Percentiles rank a stretch among this genome's conserved stretches.
These are phyloP conservation scores for Acephala macrosclerotiorum DNA, from an alignment of 2,329 filamentous ascomycete genomes.

Conservation along the genomic window DNA sequence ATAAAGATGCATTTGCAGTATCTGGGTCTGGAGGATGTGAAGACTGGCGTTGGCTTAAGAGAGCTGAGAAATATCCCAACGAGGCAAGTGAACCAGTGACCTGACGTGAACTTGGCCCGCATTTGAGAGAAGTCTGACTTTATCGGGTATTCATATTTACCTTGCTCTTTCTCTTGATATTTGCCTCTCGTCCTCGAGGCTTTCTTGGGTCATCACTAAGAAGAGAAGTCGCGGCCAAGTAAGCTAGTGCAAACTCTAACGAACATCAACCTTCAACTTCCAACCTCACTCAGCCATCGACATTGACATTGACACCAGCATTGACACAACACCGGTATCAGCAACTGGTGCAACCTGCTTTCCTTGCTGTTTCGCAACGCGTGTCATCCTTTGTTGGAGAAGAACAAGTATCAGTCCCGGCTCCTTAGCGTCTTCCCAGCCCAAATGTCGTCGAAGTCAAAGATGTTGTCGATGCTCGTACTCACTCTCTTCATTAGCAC, in stretches of 20 bases:
- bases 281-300: not conserved
- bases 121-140: too few relatives aligned
- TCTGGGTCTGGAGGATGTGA: not conserved
- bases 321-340: not conserved
- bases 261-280: not conserved
- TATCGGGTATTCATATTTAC: too few relatives aligned
- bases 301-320: not conserved
- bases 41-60: not conserved
- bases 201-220: not conserved
- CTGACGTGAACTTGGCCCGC: too few relatives aligned
- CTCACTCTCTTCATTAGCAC: too few relatives aligned
- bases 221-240: not conserved
- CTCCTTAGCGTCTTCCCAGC: too few relatives aligned
- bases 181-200: not conserved
- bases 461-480: too few relatives aligned
- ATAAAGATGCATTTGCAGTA: conserved; percentile 17
- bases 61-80: not conserved
- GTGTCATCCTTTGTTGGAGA: too few relatives aligned
- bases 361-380: too few relatives aligned
- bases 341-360: too few relatives aligned
- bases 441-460: too few relatives aligned
- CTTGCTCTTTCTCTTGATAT: not conserved
- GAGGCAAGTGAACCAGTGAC: not conserved
- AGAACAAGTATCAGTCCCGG: too few relatives aligned
- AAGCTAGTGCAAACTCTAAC: conserved; percentile 3